phyloP scores from a whole-genome alignment of 192 early-diverging fungal genomes.

The Diversispora eburnea region DNA sequence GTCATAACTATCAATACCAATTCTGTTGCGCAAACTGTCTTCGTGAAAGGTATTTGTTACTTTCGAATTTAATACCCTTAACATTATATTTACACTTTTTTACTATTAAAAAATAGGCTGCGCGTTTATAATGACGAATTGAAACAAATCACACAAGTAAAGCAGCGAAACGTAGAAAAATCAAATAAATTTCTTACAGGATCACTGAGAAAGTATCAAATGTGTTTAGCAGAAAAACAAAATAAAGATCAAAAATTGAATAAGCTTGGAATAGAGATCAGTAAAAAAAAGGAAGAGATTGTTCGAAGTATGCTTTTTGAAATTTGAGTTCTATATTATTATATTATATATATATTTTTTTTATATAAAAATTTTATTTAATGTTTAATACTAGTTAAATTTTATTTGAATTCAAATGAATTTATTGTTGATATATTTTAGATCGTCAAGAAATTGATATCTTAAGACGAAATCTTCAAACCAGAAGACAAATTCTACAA shows the following conservation, averaged over 20 bases:
- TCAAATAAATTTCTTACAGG: constrained; percentile 14
- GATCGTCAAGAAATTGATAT: constrained; percentile 28
- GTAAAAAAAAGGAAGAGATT: constrained; percentile 20
- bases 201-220: not conserved
- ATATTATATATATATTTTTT: constrained; percentile 1
- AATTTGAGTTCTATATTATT: not conserved
- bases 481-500: constrained; percentile 11
- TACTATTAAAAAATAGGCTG: not conserved
- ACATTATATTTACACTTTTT: not conserved
- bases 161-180: constrained; percentile 10
- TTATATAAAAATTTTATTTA: not conserved
- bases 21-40: constrained; percentile 26
- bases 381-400: not conserved
- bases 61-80: not conserved
- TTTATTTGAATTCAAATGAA: not conserved
- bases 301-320: constrained; percentile 6
- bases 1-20: constrained; percentile 23
- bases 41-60: constrained; percentile 5
- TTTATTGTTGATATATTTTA: not conserved
- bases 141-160: constrained; percentile 16
- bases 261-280: constrained; percentile 1
- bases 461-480: constrained; percentile 14
- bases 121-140: not conserved
- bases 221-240: constrained; percentile 22
- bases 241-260: constrained; percentile 17